A percentile compares a stretch with the other conserved stretches of the same genome.
Conservation (phyloP, 1,284 basidiomycete genomes). For the Puccinia triticina region DNA sequence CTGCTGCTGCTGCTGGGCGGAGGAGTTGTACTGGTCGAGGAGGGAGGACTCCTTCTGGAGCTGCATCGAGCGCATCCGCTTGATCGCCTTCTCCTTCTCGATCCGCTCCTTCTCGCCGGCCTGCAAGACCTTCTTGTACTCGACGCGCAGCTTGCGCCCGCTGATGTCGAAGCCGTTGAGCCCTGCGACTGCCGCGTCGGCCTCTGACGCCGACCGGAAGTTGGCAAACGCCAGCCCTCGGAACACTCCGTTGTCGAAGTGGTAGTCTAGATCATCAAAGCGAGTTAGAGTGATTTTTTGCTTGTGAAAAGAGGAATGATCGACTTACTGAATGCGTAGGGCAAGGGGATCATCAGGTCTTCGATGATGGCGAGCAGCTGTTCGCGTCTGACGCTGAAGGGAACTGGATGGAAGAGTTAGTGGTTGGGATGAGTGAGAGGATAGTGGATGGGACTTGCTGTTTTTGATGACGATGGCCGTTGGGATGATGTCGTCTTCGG, state of each 20-base stretch:
- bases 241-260: slow-evolving; percentile 93
- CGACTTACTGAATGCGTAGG: slow-evolving; percentile 89
- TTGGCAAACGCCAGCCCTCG: slow-evolving; percentile 98
- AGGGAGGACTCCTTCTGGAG: slow-evolving; percentile 63
- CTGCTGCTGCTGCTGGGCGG: too few species aligned
- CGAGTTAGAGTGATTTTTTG: neutral
- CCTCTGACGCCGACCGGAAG: slow-evolving; percentile 86
- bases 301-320: slow-evolving; percentile 55
- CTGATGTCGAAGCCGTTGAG: slow-evolving; percentile 89
- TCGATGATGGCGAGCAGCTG: slow-evolving; percentile 60
- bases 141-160: slow-evolving; percentile 96
- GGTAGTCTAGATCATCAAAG: slow-evolving; percentile 18
- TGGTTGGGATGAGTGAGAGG: slow-evolving; percentile 90
- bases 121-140: slow-evolving; percentile 99
- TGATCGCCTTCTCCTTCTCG: slow-evolving; percentile 97
- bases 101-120: slow-evolving; percentile 99
- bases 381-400: slow-evolving; percentile 40
- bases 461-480: slow-evolving; percentile 97
- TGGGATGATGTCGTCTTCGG: slow-evolving; percentile 92
- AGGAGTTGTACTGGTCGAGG: slow-evolving; percentile 15
- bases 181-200: slow-evolving; percentile 91
- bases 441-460: neutral
- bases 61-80: slow-evolving; percentile 95
- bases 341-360: slow-evolving; percentile 89
- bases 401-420: slow-evolving; percentile 13